Conservation (phyloP, 768 basidiomycete genomes). For the Termitomyces sp. region DNA sequence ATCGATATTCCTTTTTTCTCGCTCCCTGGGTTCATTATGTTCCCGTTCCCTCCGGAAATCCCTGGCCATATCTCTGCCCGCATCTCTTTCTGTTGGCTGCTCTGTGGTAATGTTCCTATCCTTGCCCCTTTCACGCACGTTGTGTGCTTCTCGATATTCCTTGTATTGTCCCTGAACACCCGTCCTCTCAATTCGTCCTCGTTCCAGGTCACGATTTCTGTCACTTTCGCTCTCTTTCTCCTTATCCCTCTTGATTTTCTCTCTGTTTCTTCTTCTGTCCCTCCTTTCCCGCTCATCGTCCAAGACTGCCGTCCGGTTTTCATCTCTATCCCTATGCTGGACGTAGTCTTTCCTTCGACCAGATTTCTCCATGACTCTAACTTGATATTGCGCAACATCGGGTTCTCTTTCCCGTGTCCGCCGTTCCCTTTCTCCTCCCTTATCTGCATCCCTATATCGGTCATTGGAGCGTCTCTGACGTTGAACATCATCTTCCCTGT, state of each 20-base stretch:
- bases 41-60: conserved; percentile 7
- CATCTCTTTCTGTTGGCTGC: conserved; percentile 5
- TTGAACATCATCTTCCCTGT: neutral
- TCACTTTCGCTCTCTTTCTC: conserved; percentile 5
- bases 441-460: neutral
- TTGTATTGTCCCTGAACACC: conserved; percentile 6
- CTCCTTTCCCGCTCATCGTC: neutral
- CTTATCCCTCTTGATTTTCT: conserved; percentile 10
- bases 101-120: conserved; percentile 5
- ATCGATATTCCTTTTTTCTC: conserved; percentile 12
- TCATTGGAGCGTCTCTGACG: neutral
- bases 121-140: conserved; percentile 3
- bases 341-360: conserved; percentile 5
- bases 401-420: neutral
- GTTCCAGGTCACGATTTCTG: conserved; percentile 9
- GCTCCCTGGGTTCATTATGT: conserved; percentile 7
- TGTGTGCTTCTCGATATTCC: conserved; percentile 1
- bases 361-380: conserved; percentile 11
- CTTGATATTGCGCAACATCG: neutral
- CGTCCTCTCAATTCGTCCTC: conserved; percentile 13
- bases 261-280: neutral
- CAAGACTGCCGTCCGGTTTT: neutral
- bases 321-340: conserved; percentile 18
- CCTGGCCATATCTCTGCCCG: conserved; percentile 5
- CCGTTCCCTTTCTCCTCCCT: neutral